Evolutionary conservation across 106 monocot species (phyloP), one percentile per base, ranked within the genome.

Genomic region (Apostasia shenzhenica): DNA sequence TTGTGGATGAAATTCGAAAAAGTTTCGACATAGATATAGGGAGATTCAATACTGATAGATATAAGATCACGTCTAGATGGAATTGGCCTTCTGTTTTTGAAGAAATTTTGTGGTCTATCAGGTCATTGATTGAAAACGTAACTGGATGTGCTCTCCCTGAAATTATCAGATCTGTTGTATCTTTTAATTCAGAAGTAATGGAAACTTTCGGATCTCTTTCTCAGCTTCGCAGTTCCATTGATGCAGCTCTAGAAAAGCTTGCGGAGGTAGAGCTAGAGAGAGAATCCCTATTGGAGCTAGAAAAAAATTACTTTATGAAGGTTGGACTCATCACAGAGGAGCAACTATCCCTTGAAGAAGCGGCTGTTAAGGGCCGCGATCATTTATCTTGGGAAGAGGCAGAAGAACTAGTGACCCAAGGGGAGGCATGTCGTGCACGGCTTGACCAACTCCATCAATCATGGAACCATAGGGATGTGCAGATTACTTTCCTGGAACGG

Each of bases 301-400:
- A 99, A 69, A 76, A 83, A 57, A 99, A 73, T 72, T 99, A 99
- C 70, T 87, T 87, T 72, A 50, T 71, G 57, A 85, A 99, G 67
- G 92, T 92, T 78, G 85, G 77, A 55, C 69, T 81, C 54, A 87
- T 99, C 51, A 90, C 81, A 49, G 84, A 99, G 72, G 73, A 85
- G 54, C 86, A 99, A 79, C 72, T 76, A 81, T 79, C 81, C 73
- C 93, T 99, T 78, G 83, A 92, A 87, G 83, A 90, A 78, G 99
- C 99, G 74, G 80, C 87, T 48, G 45, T 14, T 1, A 83, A 64
- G 43, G 89, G 85, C 13, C 80, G 85, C 50, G 99, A 99, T 51
- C 77, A 99, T 83, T 81, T 99, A 47, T 93, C 89, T 26, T 99
- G 99, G 99, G 99, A 99, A 89, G 99, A 99, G 79, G 93, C 90